These are phyloP conservation scores for Mycocentrospora acerina DNA, from an alignment of 2,329 filamentous ascomycete species.

Conservation along the genomic window DNA sequence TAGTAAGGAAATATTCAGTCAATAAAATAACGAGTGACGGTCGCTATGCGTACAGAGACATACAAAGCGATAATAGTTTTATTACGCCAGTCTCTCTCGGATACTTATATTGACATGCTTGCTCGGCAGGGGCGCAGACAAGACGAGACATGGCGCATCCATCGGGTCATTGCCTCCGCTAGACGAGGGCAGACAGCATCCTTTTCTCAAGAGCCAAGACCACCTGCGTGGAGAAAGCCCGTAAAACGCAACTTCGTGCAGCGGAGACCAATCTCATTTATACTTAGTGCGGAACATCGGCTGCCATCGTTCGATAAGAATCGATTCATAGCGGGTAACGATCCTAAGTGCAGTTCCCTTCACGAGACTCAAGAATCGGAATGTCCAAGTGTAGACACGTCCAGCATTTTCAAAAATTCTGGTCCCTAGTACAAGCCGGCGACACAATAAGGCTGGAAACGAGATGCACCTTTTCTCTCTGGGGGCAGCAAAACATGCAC, in stretches of 20 bases:
- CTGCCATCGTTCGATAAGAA: no score
- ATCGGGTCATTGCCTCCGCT: conserved; percentile 17
- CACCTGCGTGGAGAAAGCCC: conserved; percentile 12
- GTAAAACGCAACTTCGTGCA: conserved; percentile 14
- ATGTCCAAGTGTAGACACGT: no score
- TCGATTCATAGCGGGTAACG: no score
- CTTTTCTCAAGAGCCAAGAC: conserved; percentile 23
- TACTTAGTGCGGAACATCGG: no score
- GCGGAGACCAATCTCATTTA: conserved; percentile 8
- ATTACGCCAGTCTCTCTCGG: conserved; percentile 6
- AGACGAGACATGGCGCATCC: conserved; percentile 20
- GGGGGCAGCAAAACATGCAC: no score
- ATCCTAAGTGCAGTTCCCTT: no score
- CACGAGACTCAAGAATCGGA: no score
- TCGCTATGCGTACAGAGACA: conserved; percentile 25
- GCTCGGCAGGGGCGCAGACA: conserved; percentile 3
- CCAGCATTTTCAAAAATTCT: no score
- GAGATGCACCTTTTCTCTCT: no score
- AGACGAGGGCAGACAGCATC: conserved; percentile 14
- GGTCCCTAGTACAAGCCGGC: no score
- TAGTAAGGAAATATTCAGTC: conserved; percentile 11
- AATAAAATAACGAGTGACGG: conserved; percentile 29
- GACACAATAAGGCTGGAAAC: no score
- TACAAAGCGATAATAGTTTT: conserved; percentile 21
- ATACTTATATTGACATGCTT: conserved; percentile 24